Evolutionary conservation across 1,139 yeast species (phyloP), one percentile per base, ranked within the genome.

Genomic region (Debaryomycetaceae sp.): DNA sequence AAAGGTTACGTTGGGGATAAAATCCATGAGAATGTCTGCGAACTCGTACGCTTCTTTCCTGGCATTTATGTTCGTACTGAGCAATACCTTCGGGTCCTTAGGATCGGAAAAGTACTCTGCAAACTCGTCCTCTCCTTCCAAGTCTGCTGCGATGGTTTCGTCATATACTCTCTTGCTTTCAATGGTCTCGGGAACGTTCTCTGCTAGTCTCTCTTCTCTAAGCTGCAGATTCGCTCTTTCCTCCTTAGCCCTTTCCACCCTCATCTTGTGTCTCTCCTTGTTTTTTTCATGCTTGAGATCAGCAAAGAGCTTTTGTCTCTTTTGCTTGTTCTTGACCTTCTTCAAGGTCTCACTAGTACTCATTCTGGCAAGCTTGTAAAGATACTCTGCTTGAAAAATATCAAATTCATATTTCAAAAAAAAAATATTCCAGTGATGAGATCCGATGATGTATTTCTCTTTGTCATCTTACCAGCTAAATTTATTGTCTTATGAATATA

Each of bases 61-160:
- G 24, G 99, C 97, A 54, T 82, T 76, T 39, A 87, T 88, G 62
- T 83, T 88, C 5, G 99, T 93, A 7, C 99, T 95, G 48, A 93
- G 71, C 45, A 93, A 74, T 39, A 93, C 86, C 63, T 93, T 93
- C 42, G 98, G 98, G 38, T 68, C 73, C 17, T 58, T 51, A 46
- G 74, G 74, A 42, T 77, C 78, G 38, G 66, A 62, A 59, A 87
- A 87, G 58, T 85, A 84, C 34, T 72, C 69, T 38, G 75, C 78
- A 64, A 88, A 87, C 56, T 84, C 96, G 59, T 90, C 97, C 47
- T 83, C 91, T 20, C 93, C 95, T 61, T 87, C 96, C 3, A 85
- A 72, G 45, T 83, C 87, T 1, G 72, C 74, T 27, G 76, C 79
- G 13, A 90, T 86, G 1, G 97, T 88, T 64, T 93, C 98, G 65